Base-by-base conservation (phyloP, 208 protist species). In the Crithidia brevicula region DNA sequence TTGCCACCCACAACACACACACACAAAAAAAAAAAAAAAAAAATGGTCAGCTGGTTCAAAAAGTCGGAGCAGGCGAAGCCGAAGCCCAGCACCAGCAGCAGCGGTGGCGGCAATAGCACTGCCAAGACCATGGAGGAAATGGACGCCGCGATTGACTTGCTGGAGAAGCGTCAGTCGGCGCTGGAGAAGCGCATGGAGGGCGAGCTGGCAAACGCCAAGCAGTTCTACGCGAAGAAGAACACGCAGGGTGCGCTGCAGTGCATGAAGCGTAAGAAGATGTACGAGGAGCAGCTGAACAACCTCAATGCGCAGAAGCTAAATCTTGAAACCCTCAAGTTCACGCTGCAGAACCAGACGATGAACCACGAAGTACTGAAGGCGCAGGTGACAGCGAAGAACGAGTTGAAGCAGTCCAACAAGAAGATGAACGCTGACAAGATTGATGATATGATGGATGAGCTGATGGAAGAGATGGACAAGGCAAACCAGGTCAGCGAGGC, bases 211-310 rank as follows among this genome's bases (percentile, higher is more conserved):
- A 89, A 83, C 61, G 95, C 92, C 42, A 96, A 94, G 81, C 70
- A 87, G 62, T 83, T 88, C 52, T 79, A 94, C 46, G 67, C 77
- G 4, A 92, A 89, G 74, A 96, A 97, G 66, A 96, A 98, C 74
- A 91, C 78, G n/a, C 74, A 83, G 34, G 82, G 62, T 20, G 95
- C 95, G 11, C 62, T 95, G 63, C 81, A 93, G 70, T 92, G 86
- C 65, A 91, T 97, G 86, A 96, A 95, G 71, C 83, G 91, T 15
- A 98, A 98, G 77, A 98, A 98, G 75, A 61, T 81, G 74, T 93
- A 88, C 74, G 89, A 97, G 65, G 82, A 87, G 58, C 91, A 98
- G 75, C 70, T 97, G 13, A 20, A 74, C 22, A 84, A 69, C 45
- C 69, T 96, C 9, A 57, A 54, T 7, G 73, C 43, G 1, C 82